phyloP scores from a whole-genome alignment of 1,139 yeast species.

The Yarrowia galli region DNA sequence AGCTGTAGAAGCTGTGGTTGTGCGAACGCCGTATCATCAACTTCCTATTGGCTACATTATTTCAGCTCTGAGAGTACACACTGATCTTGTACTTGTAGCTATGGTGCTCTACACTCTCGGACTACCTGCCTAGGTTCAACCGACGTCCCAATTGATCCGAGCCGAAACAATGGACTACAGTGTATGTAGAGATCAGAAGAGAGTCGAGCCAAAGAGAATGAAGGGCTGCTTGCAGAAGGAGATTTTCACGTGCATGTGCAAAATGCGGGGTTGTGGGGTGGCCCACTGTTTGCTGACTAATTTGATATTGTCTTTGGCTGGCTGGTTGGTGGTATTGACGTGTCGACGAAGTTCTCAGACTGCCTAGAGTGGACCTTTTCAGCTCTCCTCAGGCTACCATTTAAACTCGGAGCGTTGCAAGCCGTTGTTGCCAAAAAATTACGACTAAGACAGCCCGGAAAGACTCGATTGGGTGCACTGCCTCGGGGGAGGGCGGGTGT shows the following conservation, averaged over 20 bases:
- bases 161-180: conserved; percentile 19
- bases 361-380: too few species aligned
- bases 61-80: too few species aligned
- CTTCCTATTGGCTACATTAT: too few species aligned
- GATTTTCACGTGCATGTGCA: conserved; percentile 7
- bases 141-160: conserved; percentile 15
- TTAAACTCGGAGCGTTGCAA: not conserved
- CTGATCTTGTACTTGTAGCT: too few species aligned
- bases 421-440: conserved; percentile 12
- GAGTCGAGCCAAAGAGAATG: not conserved
- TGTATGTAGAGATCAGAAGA: not conserved
- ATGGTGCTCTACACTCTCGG: too few species aligned
- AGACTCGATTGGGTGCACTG: conserved; percentile 2
- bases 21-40: too few species aligned
- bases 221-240: conserved; percentile 1
- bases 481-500: not conserved
- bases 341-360: too few species aligned
- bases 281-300: too few species aligned
- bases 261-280: conserved; percentile 26
- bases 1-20: too few species aligned
- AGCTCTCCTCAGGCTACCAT: too few species aligned
- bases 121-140: conserved; percentile 26
- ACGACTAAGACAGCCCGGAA: conserved; percentile 1
- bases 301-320: too few species aligned
- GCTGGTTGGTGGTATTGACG: too few species aligned